phyloP scores from a whole-genome alignment of 345 rosid genomes.

The Gossypium anomalum region DNA sequence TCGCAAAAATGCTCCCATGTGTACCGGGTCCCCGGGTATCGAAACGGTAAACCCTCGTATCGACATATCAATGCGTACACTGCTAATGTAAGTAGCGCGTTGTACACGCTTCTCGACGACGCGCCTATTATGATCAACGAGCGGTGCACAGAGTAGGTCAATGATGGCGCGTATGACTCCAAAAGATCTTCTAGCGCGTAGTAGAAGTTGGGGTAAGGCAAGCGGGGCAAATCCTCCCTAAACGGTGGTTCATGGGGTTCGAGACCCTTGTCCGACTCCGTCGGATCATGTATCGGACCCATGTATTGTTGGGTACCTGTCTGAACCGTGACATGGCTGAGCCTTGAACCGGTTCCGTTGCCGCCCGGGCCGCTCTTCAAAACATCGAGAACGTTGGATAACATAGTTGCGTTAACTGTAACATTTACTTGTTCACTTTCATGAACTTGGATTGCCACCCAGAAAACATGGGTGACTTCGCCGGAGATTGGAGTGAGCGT shows the following conservation, averaged over 20 bases:
- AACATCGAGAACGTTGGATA: constrained; percentile 26
- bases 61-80: constrained; percentile 32
- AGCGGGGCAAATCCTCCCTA: constrained; percentile 25
- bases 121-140: constrained; percentile 34
- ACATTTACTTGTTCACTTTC: constrained; percentile 26
- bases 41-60: constrained; percentile 24
- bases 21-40: constrained; percentile 25
- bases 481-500: constrained; percentile 16
- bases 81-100: constrained; percentile 18
- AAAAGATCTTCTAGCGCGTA: constrained; percentile 34
- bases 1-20: constrained; percentile 40
- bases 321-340: constrained; percentile 25
- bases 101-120: constrained; percentile 27
- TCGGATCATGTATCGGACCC: constrained; percentile 27
- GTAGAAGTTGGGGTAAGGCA: constrained; percentile 42
- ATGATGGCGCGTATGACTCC: constrained; percentile 12
- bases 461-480: constrained; percentile 32
- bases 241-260: constrained; percentile 34
- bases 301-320: constrained; percentile 38
- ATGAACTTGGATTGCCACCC: constrained; percentile 30
- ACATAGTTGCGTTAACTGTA: constrained; percentile 19
- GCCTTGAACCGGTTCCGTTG: neutral
- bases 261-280: neutral
- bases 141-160: constrained; percentile 28
- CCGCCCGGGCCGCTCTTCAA: constrained; percentile 3